Evolutionary conservation across 2,329 filamentous ascomycete genomes (phyloP).

Genomic region (Cercospora citrullina): DNA sequence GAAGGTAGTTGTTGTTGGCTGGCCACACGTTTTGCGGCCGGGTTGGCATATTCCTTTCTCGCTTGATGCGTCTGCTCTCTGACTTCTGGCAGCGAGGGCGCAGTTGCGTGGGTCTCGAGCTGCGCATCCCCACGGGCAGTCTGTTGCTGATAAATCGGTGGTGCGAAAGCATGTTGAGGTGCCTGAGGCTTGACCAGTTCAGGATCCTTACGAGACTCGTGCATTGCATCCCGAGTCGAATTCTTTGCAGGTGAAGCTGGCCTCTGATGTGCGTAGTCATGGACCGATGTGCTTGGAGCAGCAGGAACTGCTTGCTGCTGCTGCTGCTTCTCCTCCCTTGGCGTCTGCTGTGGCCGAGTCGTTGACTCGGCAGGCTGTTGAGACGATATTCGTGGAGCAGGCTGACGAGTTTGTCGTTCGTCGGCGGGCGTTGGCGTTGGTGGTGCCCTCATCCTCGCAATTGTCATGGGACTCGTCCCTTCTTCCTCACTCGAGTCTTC

Average conservation of each 20-base stretch:
- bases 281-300: not conserved
- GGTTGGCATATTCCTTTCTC: conserved; percentile 30
- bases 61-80: conserved; percentile 21
- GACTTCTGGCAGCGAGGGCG: conserved; percentile 21
- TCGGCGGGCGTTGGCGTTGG: not conserved
- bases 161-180: conserved; percentile 10
- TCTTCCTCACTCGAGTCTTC: conserved; percentile 21
- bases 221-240: not conserved
- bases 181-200: not conserved
- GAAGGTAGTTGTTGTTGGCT: conserved; percentile 31
- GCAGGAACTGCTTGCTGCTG: not conserved
- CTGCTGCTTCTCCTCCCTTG: not conserved
- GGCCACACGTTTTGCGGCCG: conserved; percentile 31
- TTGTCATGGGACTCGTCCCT: conserved; percentile 15
- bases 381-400: not conserved
- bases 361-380: conserved; percentile 1
- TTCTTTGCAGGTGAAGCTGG: not conserved
- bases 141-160: conserved; percentile 16
- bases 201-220: not conserved
- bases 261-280: conserved; percentile 10
- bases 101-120: conserved; percentile 9
- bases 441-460: conserved; percentile 14
- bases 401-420: not conserved
- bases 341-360: not conserved
- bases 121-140: conserved; percentile 6